These are phyloP conservation scores for Plasmopara viticola DNA, from an alignment of 352 stramenopile genomes.

Conservation along the genomic window DNA sequence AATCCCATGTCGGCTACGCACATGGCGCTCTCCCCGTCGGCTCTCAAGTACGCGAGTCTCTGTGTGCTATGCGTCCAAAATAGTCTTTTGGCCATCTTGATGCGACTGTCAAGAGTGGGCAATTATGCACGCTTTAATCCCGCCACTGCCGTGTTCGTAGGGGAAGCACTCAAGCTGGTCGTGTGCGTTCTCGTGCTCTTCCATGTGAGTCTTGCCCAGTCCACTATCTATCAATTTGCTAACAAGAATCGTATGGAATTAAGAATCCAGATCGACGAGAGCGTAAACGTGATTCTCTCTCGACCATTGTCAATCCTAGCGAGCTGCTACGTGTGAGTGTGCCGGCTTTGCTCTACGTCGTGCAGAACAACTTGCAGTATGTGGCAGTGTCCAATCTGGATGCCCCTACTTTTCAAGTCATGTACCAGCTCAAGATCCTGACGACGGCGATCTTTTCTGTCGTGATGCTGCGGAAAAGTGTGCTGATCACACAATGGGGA, in stretches of 20 bases:
- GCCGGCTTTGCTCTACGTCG: constrained; percentile 69
- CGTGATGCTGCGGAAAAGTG: constrained; percentile 58
- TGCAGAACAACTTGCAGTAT: constrained; percentile 85
- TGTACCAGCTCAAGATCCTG: constrained; percentile 87
- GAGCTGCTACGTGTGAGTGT: constrained; percentile 74
- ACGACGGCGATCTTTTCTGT: constrained; percentile 84
- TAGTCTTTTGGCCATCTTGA: constrained; percentile 67
- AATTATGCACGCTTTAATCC: constrained; percentile 66
- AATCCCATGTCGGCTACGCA: background rate
- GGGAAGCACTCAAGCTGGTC: constrained; percentile 67
- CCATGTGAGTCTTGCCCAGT: constrained; percentile 17
- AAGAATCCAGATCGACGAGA: constrained; percentile 22
- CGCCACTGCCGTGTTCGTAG: constrained; percentile 64
- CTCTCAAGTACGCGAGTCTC: constrained; percentile 76
- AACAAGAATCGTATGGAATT: constrained; percentile 23
- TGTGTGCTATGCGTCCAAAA: constrained; percentile 79
- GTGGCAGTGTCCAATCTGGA: constrained; percentile 77
- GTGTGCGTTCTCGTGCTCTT: constrained; percentile 42
- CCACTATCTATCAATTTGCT: background rate
- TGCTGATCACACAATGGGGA: constrained; percentile 72
- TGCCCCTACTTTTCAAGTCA: constrained; percentile 71
- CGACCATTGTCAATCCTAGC: constrained; percentile 47
- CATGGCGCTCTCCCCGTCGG: constrained; percentile 29
- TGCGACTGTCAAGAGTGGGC: constrained; percentile 74
- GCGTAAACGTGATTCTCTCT: constrained; percentile 21